Percentiles rank a stretch among this genome's conserved stretches.
phyloP scores from a whole-genome alignment of 83 land plant species.

The Picea abies region DNA sequence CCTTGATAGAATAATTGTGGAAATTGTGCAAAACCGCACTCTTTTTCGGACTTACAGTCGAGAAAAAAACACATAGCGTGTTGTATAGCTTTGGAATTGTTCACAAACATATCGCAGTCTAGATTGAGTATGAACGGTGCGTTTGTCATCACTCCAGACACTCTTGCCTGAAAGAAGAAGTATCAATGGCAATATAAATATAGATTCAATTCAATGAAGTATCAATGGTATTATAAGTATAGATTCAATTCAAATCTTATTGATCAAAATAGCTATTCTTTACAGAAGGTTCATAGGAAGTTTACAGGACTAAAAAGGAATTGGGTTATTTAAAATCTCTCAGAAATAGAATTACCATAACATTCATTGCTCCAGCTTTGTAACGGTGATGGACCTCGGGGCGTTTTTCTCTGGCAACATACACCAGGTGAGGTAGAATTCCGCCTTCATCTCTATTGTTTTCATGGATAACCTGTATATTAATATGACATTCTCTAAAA shows the following conservation, averaged over 20 bases:
- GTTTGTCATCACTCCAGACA: constrained; percentile 39
- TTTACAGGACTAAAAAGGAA: neutral
- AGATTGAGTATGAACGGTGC: constrained; percentile 35
- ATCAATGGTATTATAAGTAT: too few species aligned
- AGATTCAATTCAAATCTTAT: too few species aligned
- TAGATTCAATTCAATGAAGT: neutral
- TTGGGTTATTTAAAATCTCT: neutral
- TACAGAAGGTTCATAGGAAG: neutral
- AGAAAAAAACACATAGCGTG: constrained; percentile 38
- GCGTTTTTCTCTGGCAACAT: too few species aligned
- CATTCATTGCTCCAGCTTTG: too few species aligned
- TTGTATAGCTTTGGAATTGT: constrained; percentile 15
- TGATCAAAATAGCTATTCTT: neutral
- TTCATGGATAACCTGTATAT: constrained; percentile 33
- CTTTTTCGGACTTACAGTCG: constrained; percentile 10
- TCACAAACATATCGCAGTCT: constrained; percentile 39
- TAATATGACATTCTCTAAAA: neutral
- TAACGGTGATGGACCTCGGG: too few species aligned
- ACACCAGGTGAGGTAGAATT: neutral
- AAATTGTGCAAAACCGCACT: constrained; percentile 29
- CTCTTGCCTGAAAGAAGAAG: constrained; percentile 25
- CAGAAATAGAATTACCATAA: constrained; percentile 18
- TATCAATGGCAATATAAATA: neutral
- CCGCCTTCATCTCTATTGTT: constrained; percentile 14
- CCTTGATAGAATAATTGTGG: constrained; percentile 34